A percentile compares a stretch with the other conserved stretches of the same genome.
Evolutionary conservation across 1,284 basidiomycete genomes (phyloP).

Genomic region (Neonothopanus nambi): DNA sequence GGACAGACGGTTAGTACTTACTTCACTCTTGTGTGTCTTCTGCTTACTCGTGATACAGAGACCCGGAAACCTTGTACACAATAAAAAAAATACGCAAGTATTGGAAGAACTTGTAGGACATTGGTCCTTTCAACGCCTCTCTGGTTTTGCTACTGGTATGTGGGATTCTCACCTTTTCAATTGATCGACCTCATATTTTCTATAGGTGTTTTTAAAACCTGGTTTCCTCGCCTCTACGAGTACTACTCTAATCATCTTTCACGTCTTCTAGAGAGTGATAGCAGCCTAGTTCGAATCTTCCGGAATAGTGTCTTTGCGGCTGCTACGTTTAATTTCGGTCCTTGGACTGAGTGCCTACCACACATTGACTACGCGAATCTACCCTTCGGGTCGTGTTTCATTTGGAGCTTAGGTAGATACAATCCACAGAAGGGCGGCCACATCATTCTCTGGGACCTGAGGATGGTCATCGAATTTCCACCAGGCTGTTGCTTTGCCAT

Average conservation of each 20-base stretch:
- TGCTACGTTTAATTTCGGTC: slow-evolving; percentile 9
- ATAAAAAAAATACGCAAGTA: not conserved
- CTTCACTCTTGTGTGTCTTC: not conserved
- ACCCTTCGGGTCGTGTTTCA: slow-evolving; percentile 4
- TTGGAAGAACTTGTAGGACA: not conserved
- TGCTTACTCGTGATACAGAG: not conserved
- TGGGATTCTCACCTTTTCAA: not conserved
- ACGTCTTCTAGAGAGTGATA: not conserved
- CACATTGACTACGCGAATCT: slow-evolving; percentile 11
- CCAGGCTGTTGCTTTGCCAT: slow-evolving; percentile 24
- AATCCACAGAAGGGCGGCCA: slow-evolving; percentile 26
- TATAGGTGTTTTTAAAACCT: slow-evolving; percentile 3
- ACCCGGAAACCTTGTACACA: not conserved
- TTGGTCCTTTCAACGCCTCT: not conserved
- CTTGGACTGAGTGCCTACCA: not conserved
- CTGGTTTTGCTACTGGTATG: slow-evolving; percentile 5
- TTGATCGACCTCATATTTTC: too few species aligned
- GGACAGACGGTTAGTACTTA: not conserved
- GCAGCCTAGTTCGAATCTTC: not conserved
- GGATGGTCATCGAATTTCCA: slow-evolving; percentile 27
- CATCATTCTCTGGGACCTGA: slow-evolving; percentile 25
- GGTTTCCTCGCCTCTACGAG: not conserved
- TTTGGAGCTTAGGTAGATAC: slow-evolving; percentile 23
- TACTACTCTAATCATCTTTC: not conserved
- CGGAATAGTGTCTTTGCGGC: slow-evolving; percentile 4